Evolutionary conservation across 495 filamentous ascomycete genomes (phyloP).

Genomic region (Amphirosellinia nigrospora): DNA sequence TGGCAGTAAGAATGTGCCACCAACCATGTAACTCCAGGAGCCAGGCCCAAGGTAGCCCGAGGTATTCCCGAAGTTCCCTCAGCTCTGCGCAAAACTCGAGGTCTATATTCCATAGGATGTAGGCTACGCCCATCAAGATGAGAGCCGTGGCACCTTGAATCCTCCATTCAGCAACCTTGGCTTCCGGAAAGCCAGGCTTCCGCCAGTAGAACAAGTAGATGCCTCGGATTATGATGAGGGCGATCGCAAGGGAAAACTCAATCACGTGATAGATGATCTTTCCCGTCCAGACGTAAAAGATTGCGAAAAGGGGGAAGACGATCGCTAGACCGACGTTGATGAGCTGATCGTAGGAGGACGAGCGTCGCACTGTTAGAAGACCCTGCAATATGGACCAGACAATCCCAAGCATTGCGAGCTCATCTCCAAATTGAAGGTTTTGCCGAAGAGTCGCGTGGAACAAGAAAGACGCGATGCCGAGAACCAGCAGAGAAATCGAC

Average conservation of each 20-base stretch:
- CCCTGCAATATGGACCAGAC: constrained; percentile 58
- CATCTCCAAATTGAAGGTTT: constrained; percentile 59
- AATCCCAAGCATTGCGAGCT: constrained; percentile 64
- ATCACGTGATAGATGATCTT: constrained; percentile 40
- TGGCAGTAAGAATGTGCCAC: constrained; percentile 64
- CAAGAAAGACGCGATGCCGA: constrained; percentile 58
- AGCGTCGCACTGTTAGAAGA: constrained; percentile 51
- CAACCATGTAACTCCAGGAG: constrained; percentile 65
- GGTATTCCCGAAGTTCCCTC: constrained; percentile 38
- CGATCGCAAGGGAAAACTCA: constrained; percentile 29
- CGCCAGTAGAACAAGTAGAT: constrained; percentile 33
- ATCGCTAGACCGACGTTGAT: constrained; percentile 38
- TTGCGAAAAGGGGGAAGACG: constrained; percentile 38
- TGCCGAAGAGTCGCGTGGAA: constrained; percentile 63
- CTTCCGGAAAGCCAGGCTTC: constrained; percentile 25
- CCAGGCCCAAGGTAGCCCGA: constrained; percentile 61
- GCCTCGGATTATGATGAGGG: constrained; percentile 24
- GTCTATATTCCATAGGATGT: constrained; percentile 59
- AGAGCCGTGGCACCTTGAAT: constrained; percentile 25
- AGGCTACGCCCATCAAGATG: constrained; percentile 43
- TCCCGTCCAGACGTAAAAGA: constrained; percentile 46
- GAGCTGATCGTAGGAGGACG: constrained; percentile 32
- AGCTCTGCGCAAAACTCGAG: constrained; percentile 48
- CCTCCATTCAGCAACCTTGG: constrained; percentile 22
- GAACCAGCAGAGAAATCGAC: constrained; percentile 51